These are phyloP conservation scores for Lobulomyces angularis DNA, from an alignment of 192 early-diverging fungal species.

Conservation along the genomic window DNA sequence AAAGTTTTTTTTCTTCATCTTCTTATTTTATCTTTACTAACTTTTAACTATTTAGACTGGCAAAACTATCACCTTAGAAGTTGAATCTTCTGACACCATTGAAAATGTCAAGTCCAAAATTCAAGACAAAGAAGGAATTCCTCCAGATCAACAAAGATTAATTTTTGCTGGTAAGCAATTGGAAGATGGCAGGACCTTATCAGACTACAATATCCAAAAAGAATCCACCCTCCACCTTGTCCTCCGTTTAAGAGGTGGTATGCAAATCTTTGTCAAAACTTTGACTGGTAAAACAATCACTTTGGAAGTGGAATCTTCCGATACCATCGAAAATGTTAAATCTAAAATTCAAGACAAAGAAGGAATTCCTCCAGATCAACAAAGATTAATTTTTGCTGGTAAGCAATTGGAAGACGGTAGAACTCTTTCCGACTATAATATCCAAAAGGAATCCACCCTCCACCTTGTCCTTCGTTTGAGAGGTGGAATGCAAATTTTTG, in stretches of 20 bases:
- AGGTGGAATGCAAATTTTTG: conserved; percentile 61
- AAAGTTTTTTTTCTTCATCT: too few relatives aligned
- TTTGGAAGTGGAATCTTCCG: conserved; percentile 61
- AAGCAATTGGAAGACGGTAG: conserved; percentile 69
- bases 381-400: conserved; percentile 68
- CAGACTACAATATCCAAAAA: conserved; percentile 67
- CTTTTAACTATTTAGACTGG: too few relatives aligned
- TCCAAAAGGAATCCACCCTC: conserved; percentile 60
- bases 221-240: conserved; percentile 59
- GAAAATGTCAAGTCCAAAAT: conserved; percentile 71
- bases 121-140: conserved; percentile 70
- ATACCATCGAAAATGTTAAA: conserved; percentile 71
- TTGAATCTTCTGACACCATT: conserved; percentile 66
- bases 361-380: conserved; percentile 65
- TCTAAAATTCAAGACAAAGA: conserved; percentile 72
- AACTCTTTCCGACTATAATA: conserved; percentile 60
- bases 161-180: conserved; percentile 73
- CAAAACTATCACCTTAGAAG: conserved; percentile 65
- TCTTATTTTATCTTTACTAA: neutral
- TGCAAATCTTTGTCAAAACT: conserved; percentile 71
- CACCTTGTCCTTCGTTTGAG: conserved; percentile 58
- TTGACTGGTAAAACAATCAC: conserved; percentile 70
- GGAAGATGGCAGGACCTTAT: conserved; percentile 59
- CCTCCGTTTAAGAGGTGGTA: conserved; percentile 54
- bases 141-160: conserved; percentile 65